These are phyloP conservation scores for Phoma sp. DNA, from an alignment of 2,329 filamentous ascomycete genomes.

Conservation along the genomic window DNA sequence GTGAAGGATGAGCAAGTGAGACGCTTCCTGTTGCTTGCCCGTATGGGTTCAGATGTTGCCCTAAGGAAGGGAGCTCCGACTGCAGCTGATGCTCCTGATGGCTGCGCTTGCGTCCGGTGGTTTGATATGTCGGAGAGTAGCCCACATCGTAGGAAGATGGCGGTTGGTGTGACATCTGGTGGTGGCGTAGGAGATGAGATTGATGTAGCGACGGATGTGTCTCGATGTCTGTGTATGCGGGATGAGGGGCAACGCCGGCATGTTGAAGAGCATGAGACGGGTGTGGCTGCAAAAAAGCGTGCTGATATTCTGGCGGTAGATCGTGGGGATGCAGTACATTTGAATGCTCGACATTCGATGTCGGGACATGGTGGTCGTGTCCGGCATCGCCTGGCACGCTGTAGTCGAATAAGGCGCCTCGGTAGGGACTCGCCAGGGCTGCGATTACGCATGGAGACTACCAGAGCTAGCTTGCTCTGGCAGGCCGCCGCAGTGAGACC, in stretches of 20 bases:
- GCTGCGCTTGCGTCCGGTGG: slow-evolving; percentile 51
- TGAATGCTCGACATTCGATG: slow-evolving; percentile 51
- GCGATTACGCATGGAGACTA: slow-evolving; percentile 59
- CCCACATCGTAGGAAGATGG: slow-evolving; percentile 47
- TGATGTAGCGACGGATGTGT: slow-evolving; percentile 45
- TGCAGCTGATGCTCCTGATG: slow-evolving; percentile 52
- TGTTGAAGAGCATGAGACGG: slow-evolving; percentile 48
- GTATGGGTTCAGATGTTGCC: slow-evolving; percentile 48
- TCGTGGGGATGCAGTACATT: slow-evolving; percentile 50
- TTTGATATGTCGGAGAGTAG: slow-evolving; percentile 41
- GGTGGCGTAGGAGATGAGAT: slow-evolving; percentile 44
- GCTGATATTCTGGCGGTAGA: slow-evolving; percentile 43
- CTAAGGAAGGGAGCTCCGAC: slow-evolving; percentile 48
- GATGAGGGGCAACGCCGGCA: slow-evolving; percentile 43
- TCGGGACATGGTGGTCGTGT: slow-evolving; percentile 50
- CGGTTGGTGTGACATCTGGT: slow-evolving; percentile 46
- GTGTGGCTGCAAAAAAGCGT: slow-evolving; percentile 48
- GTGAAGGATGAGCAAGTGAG: slow-evolving; percentile 49
- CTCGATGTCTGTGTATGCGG: slow-evolving; percentile 50
- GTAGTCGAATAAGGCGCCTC: slow-evolving; percentile 57
- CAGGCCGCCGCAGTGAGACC: slow-evolving; percentile 55
- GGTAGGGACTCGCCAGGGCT: slow-evolving; percentile 57
- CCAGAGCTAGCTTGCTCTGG: slow-evolving; percentile 58
- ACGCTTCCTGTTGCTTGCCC: slow-evolving; percentile 47
- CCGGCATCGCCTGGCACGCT: slow-evolving; percentile 52